phyloP scores from a whole-genome alignment of 306 rosid species.

The Corylus avellana region DNA sequence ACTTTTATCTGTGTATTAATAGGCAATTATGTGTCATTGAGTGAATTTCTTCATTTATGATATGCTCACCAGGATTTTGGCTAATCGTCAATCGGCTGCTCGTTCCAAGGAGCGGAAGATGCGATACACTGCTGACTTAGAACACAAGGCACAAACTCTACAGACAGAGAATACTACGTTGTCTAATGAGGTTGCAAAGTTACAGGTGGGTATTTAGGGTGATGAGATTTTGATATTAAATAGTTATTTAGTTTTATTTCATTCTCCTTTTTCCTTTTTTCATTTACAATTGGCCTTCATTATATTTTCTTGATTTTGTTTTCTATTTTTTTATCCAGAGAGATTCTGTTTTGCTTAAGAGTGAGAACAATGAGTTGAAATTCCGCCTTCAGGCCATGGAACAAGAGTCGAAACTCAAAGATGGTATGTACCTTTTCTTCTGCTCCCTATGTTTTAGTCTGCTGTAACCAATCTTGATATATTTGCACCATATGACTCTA shows the following conservation, averaged over 20 bases:
- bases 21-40: not conserved
- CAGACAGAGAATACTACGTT: conserved; percentile 83
- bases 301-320: conserved; percentile 14
- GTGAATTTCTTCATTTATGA: not conserved
- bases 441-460: conserved; percentile 20
- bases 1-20: not conserved
- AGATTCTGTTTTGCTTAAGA: conserved; percentile 54
- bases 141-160: conserved; percentile 89
- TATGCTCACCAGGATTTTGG: conserved; percentile 67
- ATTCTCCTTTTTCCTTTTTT: not conserved
- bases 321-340: conserved; percentile 45
- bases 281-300: conserved; percentile 8
- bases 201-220: conserved; percentile 55
- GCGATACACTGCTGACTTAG: conserved; percentile 76
- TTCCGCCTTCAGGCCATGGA: conserved; percentile 88
- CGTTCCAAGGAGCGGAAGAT: conserved; percentile 83
- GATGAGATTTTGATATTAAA: conserved; percentile 26
- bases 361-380: conserved; percentile 73
- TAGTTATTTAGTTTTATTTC: not conserved
- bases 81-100: conserved; percentile 91
- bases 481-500: not conserved
- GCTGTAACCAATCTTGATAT: conserved; percentile 13
- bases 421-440: conserved; percentile 54
- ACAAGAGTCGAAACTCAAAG: conserved; percentile 79
- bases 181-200: conserved; percentile 68